These are phyloP conservation scores for Tephrocybe sp. DNA, from an alignment of 768 basidiomycete species.

Conservation along the genomic window DNA sequence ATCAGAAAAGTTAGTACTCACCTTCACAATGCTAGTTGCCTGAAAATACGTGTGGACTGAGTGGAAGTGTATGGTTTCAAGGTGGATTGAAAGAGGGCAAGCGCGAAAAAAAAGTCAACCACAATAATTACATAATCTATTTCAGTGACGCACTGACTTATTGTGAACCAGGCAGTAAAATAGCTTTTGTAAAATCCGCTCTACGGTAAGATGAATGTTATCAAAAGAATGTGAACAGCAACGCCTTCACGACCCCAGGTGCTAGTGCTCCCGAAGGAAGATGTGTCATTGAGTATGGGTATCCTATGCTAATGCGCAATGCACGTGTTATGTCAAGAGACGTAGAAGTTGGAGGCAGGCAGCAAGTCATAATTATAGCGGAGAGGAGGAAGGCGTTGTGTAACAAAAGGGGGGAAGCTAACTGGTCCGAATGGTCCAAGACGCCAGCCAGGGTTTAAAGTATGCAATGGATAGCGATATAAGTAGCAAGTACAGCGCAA, in stretches of 20 bases:
- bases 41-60: too few species aligned
- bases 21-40: background rate
- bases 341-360: background rate
- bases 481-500: slow-evolving; percentile 14
- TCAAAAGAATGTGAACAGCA: slow-evolving; percentile 7
- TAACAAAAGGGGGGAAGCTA: slow-evolving; percentile 6
- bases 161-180: too few species aligned
- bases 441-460: slow-evolving; percentile 8
- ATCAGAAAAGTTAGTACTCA: background rate
- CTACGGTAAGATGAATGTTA: slow-evolving; percentile 14
- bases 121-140: too few species aligned
- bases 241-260: background rate
- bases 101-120: too few species aligned
- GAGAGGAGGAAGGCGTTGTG: background rate
- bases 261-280: slow-evolving; percentile 1
- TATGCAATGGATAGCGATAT: slow-evolving; percentile 19
- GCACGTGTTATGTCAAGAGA: slow-evolving; percentile 8
- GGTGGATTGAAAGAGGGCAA: too few species aligned
- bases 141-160: too few species aligned
- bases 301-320: slow-evolving; percentile 18
- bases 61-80: too few species aligned
- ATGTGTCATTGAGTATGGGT: slow-evolving; percentile 17
- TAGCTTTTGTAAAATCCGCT: slow-evolving; percentile 7
- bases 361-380: slow-evolving; percentile 5
- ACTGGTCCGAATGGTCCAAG: slow-evolving; percentile 16